A percentile compares a stretch with the other conserved stretches of the same genome.
Conservation (phyloP, 1,284 basidiomycete species). For the Termitomyces sp. region DNA sequence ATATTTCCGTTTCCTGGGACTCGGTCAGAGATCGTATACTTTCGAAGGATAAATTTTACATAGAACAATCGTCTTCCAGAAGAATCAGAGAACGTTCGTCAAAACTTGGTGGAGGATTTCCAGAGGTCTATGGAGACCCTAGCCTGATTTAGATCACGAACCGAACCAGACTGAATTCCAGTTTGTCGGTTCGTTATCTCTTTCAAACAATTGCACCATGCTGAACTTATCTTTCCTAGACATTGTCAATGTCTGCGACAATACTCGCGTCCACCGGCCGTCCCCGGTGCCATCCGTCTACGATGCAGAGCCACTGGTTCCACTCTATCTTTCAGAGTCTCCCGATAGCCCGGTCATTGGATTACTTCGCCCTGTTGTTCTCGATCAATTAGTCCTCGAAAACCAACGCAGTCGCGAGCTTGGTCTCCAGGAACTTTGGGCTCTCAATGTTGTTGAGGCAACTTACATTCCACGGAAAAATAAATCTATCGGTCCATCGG, state of each 20-base stretch:
- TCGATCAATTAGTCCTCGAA: conserved; percentile 48
- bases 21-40: not conserved
- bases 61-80: not conserved
- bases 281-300: conserved; percentile 23
- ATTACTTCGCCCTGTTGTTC: conserved; percentile 53
- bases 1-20: not conserved
- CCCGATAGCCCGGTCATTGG: conserved; percentile 52
- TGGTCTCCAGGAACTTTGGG: conserved; percentile 35
- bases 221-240: conserved; percentile 43
- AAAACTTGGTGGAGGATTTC: not conserved
- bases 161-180: not conserved
- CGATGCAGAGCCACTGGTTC: conserved; percentile 40
- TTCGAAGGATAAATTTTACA: not conserved
- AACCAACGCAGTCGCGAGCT: conserved; percentile 30
- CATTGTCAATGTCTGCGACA: conserved; percentile 59
- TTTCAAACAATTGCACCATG: not conserved
- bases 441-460: conserved; percentile 19
- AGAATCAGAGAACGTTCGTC: not conserved
- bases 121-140: not conserved
- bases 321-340: conserved; percentile 46
- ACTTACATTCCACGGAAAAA: conserved; percentile 10
- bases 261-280: conserved; percentile 41
- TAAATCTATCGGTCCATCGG: conserved; percentile 25
- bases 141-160: not conserved
- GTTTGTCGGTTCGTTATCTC: not conserved